phyloP scores from a whole-genome alignment of 805 yeast species.

The Candida succiphila region DNA sequence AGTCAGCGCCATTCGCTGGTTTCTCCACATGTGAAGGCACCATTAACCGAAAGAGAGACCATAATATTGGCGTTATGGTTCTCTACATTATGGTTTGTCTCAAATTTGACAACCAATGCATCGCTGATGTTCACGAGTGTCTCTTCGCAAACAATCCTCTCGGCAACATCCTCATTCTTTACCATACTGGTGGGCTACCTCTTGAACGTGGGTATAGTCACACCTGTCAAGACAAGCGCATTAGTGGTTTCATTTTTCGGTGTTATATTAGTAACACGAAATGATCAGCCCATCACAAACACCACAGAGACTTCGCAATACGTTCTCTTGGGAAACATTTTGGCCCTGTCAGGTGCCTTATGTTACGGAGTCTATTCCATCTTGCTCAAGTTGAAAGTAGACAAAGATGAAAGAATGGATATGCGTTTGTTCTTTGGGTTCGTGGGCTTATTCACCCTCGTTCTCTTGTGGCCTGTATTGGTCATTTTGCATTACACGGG shows the following conservation, averaged over 20 bases:
- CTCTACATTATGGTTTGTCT: conserved; percentile 80
- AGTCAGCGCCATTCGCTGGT: not conserved
- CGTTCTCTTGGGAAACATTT: conserved; percentile 55
- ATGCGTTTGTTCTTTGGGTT: conserved; percentile 90
- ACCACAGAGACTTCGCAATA: not conserved
- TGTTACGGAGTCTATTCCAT: conserved; percentile 89
- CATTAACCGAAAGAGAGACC: conserved; percentile 50
- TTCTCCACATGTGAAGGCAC: no score
- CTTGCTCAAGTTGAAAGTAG: conserved; percentile 61
- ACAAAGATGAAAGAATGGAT: conserved; percentile 66
- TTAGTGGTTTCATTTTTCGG: conserved; percentile 68
- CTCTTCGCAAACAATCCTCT: conserved; percentile 86
- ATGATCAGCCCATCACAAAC: conserved; percentile 31
- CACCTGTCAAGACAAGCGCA: conserved; percentile 55
- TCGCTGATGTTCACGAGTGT: conserved; percentile 84
- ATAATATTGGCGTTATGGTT: conserved; percentile 69
- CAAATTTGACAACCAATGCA: conserved; percentile 84
- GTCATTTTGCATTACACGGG: conserved; percentile 53
- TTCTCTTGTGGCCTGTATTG: conserved; percentile 77
- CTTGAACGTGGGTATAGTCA: conserved; percentile 62
- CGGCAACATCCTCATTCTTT: conserved; percentile 90
- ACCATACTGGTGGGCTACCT: conserved; percentile 75
- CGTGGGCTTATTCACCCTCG: conserved; percentile 76
- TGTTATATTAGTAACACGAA: conserved; percentile 65
- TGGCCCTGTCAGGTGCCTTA: conserved; percentile 81